Evolutionary conservation across 2,329 filamentous ascomycete species (phyloP).

Genomic region (Geosmithia putterillii): DNA sequence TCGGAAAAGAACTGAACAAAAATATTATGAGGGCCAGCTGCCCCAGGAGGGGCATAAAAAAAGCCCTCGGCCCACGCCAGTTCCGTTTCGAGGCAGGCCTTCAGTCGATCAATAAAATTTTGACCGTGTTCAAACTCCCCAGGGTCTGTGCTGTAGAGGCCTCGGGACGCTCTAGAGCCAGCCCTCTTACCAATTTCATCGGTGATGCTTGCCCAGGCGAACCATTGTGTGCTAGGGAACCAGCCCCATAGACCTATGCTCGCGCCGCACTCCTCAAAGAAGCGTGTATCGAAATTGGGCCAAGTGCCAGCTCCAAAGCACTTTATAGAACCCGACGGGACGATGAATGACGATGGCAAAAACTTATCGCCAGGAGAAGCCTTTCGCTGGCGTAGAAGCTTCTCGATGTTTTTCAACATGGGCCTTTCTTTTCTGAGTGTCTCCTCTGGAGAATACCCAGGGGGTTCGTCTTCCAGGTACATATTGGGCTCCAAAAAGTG

Average conservation of each 20-base stretch:
- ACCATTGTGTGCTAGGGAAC: constrained; percentile 26
- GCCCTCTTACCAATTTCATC: constrained; percentile 14
- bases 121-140: constrained; percentile 1
- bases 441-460: not conserved
- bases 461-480: constrained; percentile 17
- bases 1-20: constrained; percentile 12
- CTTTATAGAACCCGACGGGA: not conserved
- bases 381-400: not conserved
- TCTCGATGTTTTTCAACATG: not conserved
- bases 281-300: not conserved
- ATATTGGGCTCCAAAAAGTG: constrained; percentile 30
- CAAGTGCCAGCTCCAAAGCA: not conserved
- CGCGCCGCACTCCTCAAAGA: constrained; percentile 2
- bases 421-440: not conserved
- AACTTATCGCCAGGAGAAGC: not conserved
- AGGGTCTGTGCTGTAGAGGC: not conserved
- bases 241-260: constrained; percentile 31
- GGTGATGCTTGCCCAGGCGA: constrained; percentile 17
- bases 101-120: constrained; percentile 15
- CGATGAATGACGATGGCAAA: not conserved
- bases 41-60: constrained; percentile 7
- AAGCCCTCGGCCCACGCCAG: constrained; percentile 19
- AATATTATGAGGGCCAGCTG: constrained; percentile 18
- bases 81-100: constrained; percentile 33
- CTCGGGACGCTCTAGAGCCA: not conserved